Evolutionary conservation across 1,284 basidiomycete species (phyloP).

Genomic region (Cryptococcus maquisensis): DNA sequence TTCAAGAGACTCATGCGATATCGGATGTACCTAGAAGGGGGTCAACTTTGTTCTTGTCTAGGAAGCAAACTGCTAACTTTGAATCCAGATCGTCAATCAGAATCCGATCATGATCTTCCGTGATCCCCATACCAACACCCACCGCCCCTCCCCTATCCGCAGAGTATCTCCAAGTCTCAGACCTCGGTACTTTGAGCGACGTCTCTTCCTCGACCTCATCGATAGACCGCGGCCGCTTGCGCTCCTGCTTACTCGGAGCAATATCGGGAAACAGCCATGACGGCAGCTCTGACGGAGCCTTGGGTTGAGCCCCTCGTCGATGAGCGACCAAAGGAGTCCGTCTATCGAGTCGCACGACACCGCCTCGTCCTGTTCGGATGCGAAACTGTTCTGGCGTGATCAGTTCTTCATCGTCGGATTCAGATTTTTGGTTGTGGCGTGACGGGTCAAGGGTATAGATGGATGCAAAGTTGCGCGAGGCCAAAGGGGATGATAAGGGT

Average conservation of each 20-base stretch:
- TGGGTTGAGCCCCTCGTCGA: constrained; percentile 22
- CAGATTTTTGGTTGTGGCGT: constrained; percentile 30
- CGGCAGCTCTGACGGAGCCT: constrained; percentile 18
- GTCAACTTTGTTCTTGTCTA: background rate
- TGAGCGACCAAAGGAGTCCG: constrained; percentile 49
- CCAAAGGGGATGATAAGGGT: constrained; percentile 54
- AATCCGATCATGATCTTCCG: constrained; percentile 42
- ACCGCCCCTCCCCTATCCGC: constrained; percentile 37
- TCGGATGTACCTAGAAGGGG: constrained; percentile 33
- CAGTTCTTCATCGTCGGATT: constrained; percentile 21
- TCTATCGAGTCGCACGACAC: constrained; percentile 73
- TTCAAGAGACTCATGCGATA: constrained; percentile 37
- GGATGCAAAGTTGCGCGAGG: constrained; percentile 47
- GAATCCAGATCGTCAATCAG: constrained; percentile 48
- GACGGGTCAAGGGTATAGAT: constrained; percentile 41
- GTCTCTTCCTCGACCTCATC: constrained; percentile 25
- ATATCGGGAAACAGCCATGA: constrained; percentile 37
- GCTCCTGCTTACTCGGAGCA: constrained; percentile 9
- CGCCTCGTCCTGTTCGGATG: constrained; percentile 72
- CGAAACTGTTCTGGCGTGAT: constrained; percentile 55
- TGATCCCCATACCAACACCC: constrained; percentile 48
- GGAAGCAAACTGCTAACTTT: constrained; percentile 22
- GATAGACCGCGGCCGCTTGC: constrained; percentile 31
- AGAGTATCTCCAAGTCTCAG: constrained; percentile 46
- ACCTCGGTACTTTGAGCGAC: constrained; percentile 19